These are phyloP conservation scores for Nitzschia putrida DNA, from an alignment of 108 stramenopile genomes.

Conservation along the genomic window DNA sequence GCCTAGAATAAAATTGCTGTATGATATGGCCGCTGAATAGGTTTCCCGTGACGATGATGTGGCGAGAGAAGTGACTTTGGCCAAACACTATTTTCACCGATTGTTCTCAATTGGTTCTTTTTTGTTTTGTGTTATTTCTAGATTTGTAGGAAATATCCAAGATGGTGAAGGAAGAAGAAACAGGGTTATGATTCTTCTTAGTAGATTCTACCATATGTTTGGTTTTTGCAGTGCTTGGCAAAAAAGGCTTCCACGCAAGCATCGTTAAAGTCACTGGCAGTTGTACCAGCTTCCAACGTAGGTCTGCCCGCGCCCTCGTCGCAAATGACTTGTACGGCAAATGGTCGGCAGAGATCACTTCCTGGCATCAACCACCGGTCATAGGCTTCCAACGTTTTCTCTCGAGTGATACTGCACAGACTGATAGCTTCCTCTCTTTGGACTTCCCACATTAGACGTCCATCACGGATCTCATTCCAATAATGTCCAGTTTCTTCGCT, in stretches of 20 bases:
- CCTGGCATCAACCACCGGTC: conserved; percentile 74
- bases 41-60: conserved; percentile 82
- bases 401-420: conserved; percentile 60
- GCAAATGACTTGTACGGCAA: conserved; percentile 75
- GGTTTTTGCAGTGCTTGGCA: conserved; percentile 42
- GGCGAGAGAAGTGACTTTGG: conserved; percentile 77
- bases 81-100: conserved; percentile 41
- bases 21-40: conserved; percentile 49
- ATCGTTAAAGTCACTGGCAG: conserved; percentile 53
- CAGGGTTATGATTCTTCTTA: neutral
- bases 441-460: conserved; percentile 66
- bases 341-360: conserved; percentile 42
- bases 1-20: conserved; percentile 27
- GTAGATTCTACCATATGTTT: conserved; percentile 51
- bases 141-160: neutral
- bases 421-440: conserved; percentile 66
- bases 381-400: conserved; percentile 60
- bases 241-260: conserved; percentile 51
- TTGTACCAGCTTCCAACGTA: conserved; percentile 16
- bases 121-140: neutral
- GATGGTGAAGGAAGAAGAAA: neutral
- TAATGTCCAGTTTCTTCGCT: conserved; percentile 61
- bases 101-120: neutral
- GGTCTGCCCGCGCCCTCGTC: conserved; percentile 63
- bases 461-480: conserved; percentile 74